Evolutionary conservation across 257 asterid genomes (phyloP).

Genomic region (Salvia miltiorrhiza): DNA sequence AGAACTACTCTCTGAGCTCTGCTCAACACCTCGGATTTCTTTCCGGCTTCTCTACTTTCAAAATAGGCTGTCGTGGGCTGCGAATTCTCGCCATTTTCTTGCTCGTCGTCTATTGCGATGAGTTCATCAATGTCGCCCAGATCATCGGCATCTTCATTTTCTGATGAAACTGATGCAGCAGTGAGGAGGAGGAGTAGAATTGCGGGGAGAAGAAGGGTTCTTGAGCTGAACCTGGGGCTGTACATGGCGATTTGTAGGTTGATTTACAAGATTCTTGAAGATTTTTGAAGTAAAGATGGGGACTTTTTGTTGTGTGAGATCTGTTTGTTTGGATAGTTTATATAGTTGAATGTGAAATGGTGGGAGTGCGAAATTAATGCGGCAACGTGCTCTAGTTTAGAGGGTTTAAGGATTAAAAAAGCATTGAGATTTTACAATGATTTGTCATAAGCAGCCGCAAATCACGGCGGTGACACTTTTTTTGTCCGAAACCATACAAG

Average conservation of each 20-base stretch:
- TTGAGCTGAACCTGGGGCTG: constrained; percentile 37
- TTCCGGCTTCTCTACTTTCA: constrained; percentile 37
- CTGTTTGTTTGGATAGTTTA: constrained; percentile 21
- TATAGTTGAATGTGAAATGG: constrained; percentile 23
- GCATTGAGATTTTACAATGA: background rate
- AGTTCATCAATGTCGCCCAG: constrained; percentile 63
- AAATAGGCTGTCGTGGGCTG: constrained; percentile 23
- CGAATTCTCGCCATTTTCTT: constrained; percentile 34
- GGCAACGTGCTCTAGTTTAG: constrained; percentile 33
- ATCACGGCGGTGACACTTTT: constrained; percentile 19
- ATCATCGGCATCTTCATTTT: constrained; percentile 44
- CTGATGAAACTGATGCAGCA: constrained; percentile 22
- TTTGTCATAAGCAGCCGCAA: constrained; percentile 11
- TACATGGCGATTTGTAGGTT: constrained; percentile 33
- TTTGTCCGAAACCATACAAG: background rate
- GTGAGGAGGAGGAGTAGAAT: constrained; percentile 38
- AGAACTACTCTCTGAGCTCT: constrained; percentile 86
- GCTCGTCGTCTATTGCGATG: constrained; percentile 75
- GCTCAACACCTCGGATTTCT: constrained; percentile 69
- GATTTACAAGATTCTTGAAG: constrained; percentile 14
- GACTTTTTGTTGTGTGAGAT: constrained; percentile 22
- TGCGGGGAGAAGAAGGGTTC: constrained; percentile 43
- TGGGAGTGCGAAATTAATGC: constrained; percentile 20
- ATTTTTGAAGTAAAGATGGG: constrained; percentile 18
- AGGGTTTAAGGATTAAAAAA: constrained; percentile 22